Evolutionary conservation across 495 filamentous ascomycete genomes (phyloP), one percentile per base, ranked within the genome.

Genomic region (Trichoderma virens): DNA sequence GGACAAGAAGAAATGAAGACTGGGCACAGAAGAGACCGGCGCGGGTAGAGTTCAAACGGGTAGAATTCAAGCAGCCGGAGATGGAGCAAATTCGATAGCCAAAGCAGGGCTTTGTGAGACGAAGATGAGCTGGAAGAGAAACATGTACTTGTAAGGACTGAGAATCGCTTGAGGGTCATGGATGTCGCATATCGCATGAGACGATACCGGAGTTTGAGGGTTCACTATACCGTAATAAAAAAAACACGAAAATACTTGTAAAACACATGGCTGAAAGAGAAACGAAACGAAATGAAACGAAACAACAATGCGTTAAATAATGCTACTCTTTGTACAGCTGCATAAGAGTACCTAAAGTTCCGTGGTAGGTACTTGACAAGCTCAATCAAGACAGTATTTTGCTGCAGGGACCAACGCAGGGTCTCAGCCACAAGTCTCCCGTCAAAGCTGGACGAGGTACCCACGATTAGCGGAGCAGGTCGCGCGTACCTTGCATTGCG

Each of bases 61-160:
- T 39, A 34, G 62, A 64, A 28, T 56, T 56, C 31, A 65, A 35
- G 18, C 62, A 60, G 47, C 65, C 68, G 3, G 68, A 70, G 47
- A 73, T 73, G 69, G 62, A 70, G 51, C 65, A 71, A 41, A 25
- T 67, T 16, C 61, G 61, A 61, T 61, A 61, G 18, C 23, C 18
- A 60, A 23, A 30, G 2, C 14, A n/a, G n/a, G 16, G 20, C 18
- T n/a, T 38, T 31, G 23, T 34, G 59, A 23, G 43, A 20, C 23
- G 30, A 6, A 2, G 23, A 27, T 25, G 18, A 61, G 59, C 2
- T 34, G 28, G 59, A n/a, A 6, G 16, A 61, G 16, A 35, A 59
- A 23, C 11, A 38, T 34, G 31, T 61, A 39, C 59, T 30, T 61
- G 23, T 27, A 16, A 20, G 59, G 27, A 39, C 5, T 7, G 59